A percentile compares a stretch with the other conserved stretches of the same genome.
Evolutionary conservation across 2,329 filamentous ascomycete species (phyloP).

Genomic region (Trichoderma sp.): DNA sequence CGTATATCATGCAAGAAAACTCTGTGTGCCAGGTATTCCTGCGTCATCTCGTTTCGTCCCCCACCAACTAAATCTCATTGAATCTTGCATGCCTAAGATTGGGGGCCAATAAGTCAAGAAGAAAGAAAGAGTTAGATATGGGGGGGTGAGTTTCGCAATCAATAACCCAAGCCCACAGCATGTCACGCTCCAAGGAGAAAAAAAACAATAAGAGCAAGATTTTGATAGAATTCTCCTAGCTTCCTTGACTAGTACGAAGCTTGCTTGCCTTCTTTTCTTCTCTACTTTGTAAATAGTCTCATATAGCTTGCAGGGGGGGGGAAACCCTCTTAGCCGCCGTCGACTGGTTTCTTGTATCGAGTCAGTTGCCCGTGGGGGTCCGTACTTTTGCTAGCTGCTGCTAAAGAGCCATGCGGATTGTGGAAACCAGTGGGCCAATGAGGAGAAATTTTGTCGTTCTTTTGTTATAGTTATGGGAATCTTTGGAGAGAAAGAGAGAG

Average conservation of each 20-base stretch:
- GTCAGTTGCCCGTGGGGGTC: conserved; percentile 9
- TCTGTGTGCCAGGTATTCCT: too few species aligned
- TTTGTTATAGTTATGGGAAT: not conserved
- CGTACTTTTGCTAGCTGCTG: not conserved
- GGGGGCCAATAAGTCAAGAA: not conserved
- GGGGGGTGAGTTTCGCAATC: not conserved
- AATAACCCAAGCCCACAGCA: not conserved
- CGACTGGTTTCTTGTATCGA: not conserved
- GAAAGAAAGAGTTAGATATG: not conserved
- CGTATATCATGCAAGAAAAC: not conserved
- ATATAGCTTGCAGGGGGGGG: not conserved
- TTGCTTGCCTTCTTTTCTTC: not conserved
- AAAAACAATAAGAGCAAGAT: not conserved
- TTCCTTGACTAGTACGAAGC: not conserved
- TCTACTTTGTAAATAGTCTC: not conserved
- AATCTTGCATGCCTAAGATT: conserved; percentile 15
- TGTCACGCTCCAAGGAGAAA: not conserved
- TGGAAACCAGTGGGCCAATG: not conserved
- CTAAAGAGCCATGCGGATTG: not conserved
- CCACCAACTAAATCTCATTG: conserved; percentile 5
- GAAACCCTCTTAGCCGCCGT: not conserved
- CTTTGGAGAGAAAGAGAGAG: not conserved
- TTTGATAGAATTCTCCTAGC: conserved; percentile 15
- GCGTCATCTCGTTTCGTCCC: not conserved
- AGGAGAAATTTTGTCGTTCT: not conserved